Base-by-base conservation (phyloP, 1,139 yeast species). In the Saccharomyces hybrid region DNA sequence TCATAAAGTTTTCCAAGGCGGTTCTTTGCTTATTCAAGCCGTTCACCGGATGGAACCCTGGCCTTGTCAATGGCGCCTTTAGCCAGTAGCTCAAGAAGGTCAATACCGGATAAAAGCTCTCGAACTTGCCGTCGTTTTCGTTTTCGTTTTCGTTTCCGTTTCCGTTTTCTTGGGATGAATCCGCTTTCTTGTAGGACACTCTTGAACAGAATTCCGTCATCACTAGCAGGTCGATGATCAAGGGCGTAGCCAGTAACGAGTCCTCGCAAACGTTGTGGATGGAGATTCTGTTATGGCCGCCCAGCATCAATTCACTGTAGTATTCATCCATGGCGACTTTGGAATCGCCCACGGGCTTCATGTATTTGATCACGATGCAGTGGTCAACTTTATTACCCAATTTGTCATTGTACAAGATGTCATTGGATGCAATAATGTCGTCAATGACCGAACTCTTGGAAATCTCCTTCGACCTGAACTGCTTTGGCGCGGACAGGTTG, bases 271-370 rank as follows among this genome's bases (percentile, higher is more conserved):
- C 96, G 70, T 91, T 91, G 76, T 90, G 96, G 69, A 91, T 86
- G 55, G 95, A 84, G 62, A 91, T 87, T 71, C 93, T 86, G 77
- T 90, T 91, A 76, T 90, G 97, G 51, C 98, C 98, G 59, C 98
- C 98, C 67, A 91, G 81, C 97, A 91, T 90, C 71, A 91, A 83
- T 74, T 91, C 97, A 58, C 95, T 86, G 77, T 90, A 89, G 75
- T 91, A 91, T 77, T 91, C 97, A 73, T 91, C 98, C 97, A 91
- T 91, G 54, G 98, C 98, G 60, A 91, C 97, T 79, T 91, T 91
- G 63, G 95, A 84, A 73, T 91, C 98, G 50, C 96, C 96, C 55
- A 91, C 97, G 8, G 97, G 97, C 58, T 88, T 87, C 69, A 91
- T 76, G 73, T 91, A 90, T 76, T 91, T 91, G 77, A 91, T 91